These are phyloP conservation scores for Crataegus laevigata DNA, from an alignment of 306 rosid genomes.

Conservation along the genomic window DNA sequence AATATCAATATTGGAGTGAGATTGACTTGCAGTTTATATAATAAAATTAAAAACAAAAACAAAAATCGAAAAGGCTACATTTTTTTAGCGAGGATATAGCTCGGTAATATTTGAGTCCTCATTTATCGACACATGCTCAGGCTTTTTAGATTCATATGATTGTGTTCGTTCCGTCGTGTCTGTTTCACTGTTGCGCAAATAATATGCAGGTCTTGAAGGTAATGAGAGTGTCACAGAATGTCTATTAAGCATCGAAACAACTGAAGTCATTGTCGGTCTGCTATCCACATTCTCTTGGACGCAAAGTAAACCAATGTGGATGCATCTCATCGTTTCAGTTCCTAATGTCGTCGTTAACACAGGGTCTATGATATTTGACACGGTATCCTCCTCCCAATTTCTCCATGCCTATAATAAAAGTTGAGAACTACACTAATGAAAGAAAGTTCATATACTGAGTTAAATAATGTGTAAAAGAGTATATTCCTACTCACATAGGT, in stretches of 20 bases:
- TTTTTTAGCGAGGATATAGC: no score
- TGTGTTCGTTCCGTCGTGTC: no score
- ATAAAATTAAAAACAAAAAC: no score
- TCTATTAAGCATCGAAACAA: slow-evolving; percentile 6
- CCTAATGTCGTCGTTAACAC: background rate
- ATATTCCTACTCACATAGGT: background rate
- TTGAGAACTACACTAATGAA: no score
- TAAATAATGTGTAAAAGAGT: background rate
- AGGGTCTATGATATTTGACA: slow-evolving; percentile 3
- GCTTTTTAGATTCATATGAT: no score
- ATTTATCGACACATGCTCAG: no score
- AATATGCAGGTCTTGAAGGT: background rate
- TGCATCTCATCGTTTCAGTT: slow-evolving; percentile 16
- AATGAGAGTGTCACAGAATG: background rate
- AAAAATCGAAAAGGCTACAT: no score
- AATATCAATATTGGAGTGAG: no score
- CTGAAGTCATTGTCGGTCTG: slow-evolving; percentile 26
- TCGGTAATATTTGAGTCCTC: no score
- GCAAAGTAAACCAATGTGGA: slow-evolving; percentile 26
- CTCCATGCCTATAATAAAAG: slow-evolving; percentile 14
- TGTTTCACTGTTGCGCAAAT: background rate
- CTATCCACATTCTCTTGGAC: slow-evolving; percentile 25
- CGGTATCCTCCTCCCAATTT: slow-evolving; percentile 7
- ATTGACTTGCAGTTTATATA: no score
- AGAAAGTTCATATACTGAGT: background rate